Percentiles rank a stretch among this genome's conserved stretches.
Evolutionary conservation across 2,329 filamentous ascomycete genomes (phyloP).

Genomic region (Colletotrichum sp.): DNA sequence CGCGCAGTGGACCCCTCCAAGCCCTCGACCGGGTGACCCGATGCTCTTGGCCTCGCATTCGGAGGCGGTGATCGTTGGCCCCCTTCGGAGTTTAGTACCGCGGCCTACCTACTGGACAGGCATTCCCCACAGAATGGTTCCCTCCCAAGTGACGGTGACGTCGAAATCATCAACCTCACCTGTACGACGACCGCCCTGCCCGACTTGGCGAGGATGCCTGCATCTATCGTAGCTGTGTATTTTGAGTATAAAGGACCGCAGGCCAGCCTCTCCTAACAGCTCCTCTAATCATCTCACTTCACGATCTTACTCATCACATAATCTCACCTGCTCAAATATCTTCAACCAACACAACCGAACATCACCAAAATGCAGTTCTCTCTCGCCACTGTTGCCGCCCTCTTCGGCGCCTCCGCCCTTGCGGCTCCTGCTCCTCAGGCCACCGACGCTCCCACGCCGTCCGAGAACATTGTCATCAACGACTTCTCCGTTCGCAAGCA

Average conservation of each 20-base stretch:
- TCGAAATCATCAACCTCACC: constrained; percentile 7
- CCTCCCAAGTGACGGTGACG: constrained; percentile 1
- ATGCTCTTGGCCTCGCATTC: background rate
- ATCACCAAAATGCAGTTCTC: constrained; percentile 27
- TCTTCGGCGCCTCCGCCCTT: constrained; percentile 24
- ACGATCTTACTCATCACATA: background rate
- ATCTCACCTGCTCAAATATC: background rate
- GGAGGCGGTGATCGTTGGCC: background rate
- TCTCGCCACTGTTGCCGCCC: constrained; percentile 18
- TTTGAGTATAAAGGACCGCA: background rate
- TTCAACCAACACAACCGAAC: background rate
- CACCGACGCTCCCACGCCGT: background rate
- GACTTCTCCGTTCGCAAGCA: constrained; percentile 28
- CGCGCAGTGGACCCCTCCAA: background rate
- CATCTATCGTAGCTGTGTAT: background rate
- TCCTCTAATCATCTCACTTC: background rate
- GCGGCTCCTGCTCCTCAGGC: constrained; percentile 17
- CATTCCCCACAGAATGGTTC: constrained; percentile 8
- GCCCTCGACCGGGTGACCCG: background rate
- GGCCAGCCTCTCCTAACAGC: background rate
- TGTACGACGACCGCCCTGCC: background rate
- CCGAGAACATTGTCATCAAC: constrained; percentile 28
- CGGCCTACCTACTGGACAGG: background rate
- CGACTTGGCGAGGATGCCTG: background rate
- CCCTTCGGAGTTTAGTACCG: background rate